Evolutionary conservation across 805 yeast species (phyloP), one percentile per base, ranked within the genome.

Genomic region (Candida namnaoensis): DNA sequence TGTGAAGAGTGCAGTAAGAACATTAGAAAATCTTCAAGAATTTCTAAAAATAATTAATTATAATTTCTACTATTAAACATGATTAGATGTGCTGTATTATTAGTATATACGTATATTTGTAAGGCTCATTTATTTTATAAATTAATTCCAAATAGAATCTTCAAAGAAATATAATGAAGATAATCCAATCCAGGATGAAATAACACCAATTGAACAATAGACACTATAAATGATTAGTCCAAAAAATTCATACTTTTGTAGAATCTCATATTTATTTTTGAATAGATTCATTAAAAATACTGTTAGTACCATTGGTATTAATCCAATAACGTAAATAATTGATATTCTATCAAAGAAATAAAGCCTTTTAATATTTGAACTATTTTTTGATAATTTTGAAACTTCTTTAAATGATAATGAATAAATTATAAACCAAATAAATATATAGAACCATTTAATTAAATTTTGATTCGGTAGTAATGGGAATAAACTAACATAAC

Each of bases 401-500:
- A 82, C 86, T 46, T 82, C 85, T 53, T 80, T 75, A 60, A 87
- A 77, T 38, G 86, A 79, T 44, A 78, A 72, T 50, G 80, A 76
- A 57, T 80, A 87, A 38, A 88, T 76, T 35, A 87, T 75, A 56
- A 86, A 78, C 96, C 97, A 93, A 36, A 84, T 80, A 45, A 80
- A 71, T 0, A 96, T 86, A 64, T 86, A 85, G 12, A 80, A 58
- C 15, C 76, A 70, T 60, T 91, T 93, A 42, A 93, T 65, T 28
- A 84, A 57, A 71, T 88, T 80, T 58, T 91, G 96, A 36, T 80
- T 81, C 7, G 87, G 73, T 27, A 93, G 68, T 41, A 93, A 71
- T 11, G 99, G 99, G 64, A 91, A 88, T 41, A 93, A 64, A 3
- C 96, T 84, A 4, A 86, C 83, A 56, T 86, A 84, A 0, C 96